Evolutionary conservation across 805 yeast genomes (phyloP), one percentile per base, ranked within the genome.

Genomic region (Martiniozyma abietophila): DNA sequence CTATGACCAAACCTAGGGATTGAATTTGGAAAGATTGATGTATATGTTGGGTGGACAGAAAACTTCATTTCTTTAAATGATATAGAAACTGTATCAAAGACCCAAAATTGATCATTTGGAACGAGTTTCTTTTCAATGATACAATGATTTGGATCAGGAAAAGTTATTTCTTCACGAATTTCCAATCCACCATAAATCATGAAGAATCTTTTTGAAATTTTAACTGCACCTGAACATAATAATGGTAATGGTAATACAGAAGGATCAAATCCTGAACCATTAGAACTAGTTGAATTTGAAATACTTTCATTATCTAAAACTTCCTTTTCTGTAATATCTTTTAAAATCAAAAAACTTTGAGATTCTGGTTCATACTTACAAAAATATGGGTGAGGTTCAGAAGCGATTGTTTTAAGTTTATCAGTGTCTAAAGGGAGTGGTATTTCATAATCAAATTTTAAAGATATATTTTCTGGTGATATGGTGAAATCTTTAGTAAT

Each of bases 171-270:
- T 14, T 64, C 63, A 5, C 48, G 41, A 5, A 64, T 47, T 46
- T 69, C 70, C 49, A 78, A 71, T 0, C 92, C 94, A n/a, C 89
- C 94, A 48, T 71, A 78, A 39, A 69, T 66, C 42, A 79, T 65
- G 11, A 74, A 62, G 45, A 76, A 76, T 24, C 73, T 55, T n/a
- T 65, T 60, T 4, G 81, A 69, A 4, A 80, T 56, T 35, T 56
- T 62, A 7, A 72, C 61, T 12, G 70, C 64, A 5, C 64, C 47
- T 50, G 74, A 57, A 35, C 73, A 66, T 28, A 70, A 48, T 14
- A 78, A 46, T 3, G 76, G 67, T 4, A 71, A 68, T 0, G 86
- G 85, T 5, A 25, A 25, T 18, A 8, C 25, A 16, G 4, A 25
- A 18, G n/a, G 34, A 15, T 10, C 55, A 45, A 50, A 2, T 8